Conservation (phyloP, 2,329 filamentous ascomycete genomes). For the Hypoxylon sp. region DNA sequence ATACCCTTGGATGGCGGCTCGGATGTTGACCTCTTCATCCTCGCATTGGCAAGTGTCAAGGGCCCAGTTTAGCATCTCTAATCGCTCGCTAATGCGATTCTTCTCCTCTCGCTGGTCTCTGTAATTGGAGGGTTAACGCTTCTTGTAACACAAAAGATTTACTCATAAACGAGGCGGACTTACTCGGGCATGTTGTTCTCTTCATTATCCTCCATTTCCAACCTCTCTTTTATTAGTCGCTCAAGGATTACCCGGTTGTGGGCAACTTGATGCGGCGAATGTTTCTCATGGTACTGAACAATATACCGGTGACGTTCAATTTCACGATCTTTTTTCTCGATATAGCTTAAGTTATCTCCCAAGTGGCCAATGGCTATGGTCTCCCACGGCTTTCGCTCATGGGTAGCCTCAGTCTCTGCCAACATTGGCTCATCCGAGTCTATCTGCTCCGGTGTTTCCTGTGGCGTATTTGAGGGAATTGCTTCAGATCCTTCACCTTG, state of each 20-base stretch:
- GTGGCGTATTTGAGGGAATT: not conserved
- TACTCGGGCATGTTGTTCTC: constrained; percentile 55
- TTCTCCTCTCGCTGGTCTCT: constrained; percentile 51
- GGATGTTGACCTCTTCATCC: constrained; percentile 60
- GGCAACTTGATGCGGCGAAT: constrained; percentile 46
- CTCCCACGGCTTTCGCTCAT: constrained; percentile 49
- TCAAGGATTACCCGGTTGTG: constrained; percentile 49
- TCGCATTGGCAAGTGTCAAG: constrained; percentile 55
- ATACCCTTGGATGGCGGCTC: constrained; percentile 61
- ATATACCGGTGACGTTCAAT: constrained; percentile 57
- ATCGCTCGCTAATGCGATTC: constrained; percentile 54
- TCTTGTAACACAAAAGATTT: not conserved
- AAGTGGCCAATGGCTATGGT: constrained; percentile 57
- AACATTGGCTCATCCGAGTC: not conserved
- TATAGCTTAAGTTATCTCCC: constrained; percentile 56
- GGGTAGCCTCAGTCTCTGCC: constrained; percentile 12
- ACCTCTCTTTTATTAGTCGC: constrained; percentile 48
- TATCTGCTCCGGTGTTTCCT: constrained; percentile 14
- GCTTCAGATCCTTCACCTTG: constrained; percentile 17
- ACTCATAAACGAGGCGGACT: constrained; percentile 29
- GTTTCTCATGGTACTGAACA: constrained; percentile 47
- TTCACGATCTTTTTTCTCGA: constrained; percentile 58
- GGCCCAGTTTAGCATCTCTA: constrained; percentile 53
- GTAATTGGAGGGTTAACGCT: constrained; percentile 25
- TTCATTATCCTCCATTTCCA: constrained; percentile 53